Evolutionary conservation across 2,329 filamentous ascomycete genomes (phyloP).

Genomic region (Colletotrichum orbiculare): DNA sequence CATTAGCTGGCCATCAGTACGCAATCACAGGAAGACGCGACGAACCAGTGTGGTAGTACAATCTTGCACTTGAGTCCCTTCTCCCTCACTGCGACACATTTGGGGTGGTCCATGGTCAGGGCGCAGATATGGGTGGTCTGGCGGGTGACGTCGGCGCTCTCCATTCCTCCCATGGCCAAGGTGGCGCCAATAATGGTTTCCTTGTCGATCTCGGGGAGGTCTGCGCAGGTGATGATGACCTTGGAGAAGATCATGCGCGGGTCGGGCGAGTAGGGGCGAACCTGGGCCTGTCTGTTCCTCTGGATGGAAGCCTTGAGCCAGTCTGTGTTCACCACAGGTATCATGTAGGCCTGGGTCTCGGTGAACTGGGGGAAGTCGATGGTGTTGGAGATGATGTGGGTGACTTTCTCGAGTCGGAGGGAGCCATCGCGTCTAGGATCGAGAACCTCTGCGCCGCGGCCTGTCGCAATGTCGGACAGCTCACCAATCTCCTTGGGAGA

Average conservation of each 20-base stretch:
- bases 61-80: slow-evolving; percentile 81
- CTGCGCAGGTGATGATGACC: slow-evolving; percentile 83
- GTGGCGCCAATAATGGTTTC: slow-evolving; percentile 93
- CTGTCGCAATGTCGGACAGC: slow-evolving; percentile 55
- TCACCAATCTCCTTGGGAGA: slow-evolving; percentile 54
- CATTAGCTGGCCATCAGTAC: slow-evolving; percentile 34
- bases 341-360: slow-evolving; percentile 78
- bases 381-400: slow-evolving; percentile 74
- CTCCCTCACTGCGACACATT: slow-evolving; percentile 70
- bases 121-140: slow-evolving; percentile 91
- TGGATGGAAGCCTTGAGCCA: slow-evolving; percentile 82
- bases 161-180: slow-evolving; percentile 87
- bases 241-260: slow-evolving; percentile 90
- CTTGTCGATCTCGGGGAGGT: slow-evolving; percentile 86
- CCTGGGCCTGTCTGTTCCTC: slow-evolving; percentile 77
- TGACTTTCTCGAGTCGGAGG: slow-evolving; percentile 59
- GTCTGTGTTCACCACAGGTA: slow-evolving; percentile 82
- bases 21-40: background rate
- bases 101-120: slow-evolving; percentile 78
- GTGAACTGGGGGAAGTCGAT: slow-evolving; percentile 93
- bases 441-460: slow-evolving; percentile 63
- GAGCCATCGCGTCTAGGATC: slow-evolving; percentile 60
- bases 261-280: slow-evolving; percentile 89
- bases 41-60: slow-evolving; percentile 89
- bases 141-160: slow-evolving; percentile 76